Evolutionary conservation across 2,329 filamentous ascomycete genomes (phyloP).

Genomic region (Fusarium mundagurra): DNA sequence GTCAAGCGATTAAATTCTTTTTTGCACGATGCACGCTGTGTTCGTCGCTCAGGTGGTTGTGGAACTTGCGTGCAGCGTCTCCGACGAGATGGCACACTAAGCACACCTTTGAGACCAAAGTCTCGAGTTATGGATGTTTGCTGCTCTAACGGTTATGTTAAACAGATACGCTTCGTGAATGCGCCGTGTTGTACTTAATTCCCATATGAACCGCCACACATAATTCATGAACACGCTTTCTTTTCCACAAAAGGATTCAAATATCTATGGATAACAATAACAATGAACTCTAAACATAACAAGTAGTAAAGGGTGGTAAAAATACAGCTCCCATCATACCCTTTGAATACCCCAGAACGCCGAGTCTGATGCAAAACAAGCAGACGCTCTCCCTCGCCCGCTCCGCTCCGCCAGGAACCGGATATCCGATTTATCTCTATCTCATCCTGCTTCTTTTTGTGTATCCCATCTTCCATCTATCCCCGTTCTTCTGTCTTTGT

Average conservation of each 20-base stretch:
- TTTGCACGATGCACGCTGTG: neutral
- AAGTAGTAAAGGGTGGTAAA: slow-evolving; percentile 10
- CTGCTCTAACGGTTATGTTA: neutral
- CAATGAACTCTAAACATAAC: slow-evolving; percentile 18
- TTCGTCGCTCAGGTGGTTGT: neutral
- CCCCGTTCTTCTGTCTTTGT: slow-evolving; percentile 12
- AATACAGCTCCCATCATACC: slow-evolving; percentile 43
- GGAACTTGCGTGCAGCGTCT: neutral
- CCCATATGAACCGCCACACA: neutral
- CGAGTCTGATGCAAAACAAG: slow-evolving; percentile 45
- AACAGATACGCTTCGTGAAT: neutral
- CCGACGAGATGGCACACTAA: neutral
- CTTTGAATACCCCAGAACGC: slow-evolving; percentile 44
- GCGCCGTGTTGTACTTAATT: neutral
- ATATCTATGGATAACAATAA: slow-evolving; percentile 13
- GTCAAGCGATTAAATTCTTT: neutral
- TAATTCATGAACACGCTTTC: slow-evolving; percentile 5
- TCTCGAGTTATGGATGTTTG: neutral
- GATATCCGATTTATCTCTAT: slow-evolving; percentile 27
- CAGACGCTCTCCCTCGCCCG: slow-evolving; percentile 35
- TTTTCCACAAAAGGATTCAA: slow-evolving; percentile 18
- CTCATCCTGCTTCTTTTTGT: slow-evolving; percentile 13
- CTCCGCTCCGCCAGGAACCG: slow-evolving; percentile 26
- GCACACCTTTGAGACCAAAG: neutral
- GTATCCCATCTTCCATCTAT: slow-evolving; percentile 21